phyloP scores from a whole-genome alignment of 2,329 filamentous ascomycete genomes.

The Metarhizium anisopliae region DNA sequence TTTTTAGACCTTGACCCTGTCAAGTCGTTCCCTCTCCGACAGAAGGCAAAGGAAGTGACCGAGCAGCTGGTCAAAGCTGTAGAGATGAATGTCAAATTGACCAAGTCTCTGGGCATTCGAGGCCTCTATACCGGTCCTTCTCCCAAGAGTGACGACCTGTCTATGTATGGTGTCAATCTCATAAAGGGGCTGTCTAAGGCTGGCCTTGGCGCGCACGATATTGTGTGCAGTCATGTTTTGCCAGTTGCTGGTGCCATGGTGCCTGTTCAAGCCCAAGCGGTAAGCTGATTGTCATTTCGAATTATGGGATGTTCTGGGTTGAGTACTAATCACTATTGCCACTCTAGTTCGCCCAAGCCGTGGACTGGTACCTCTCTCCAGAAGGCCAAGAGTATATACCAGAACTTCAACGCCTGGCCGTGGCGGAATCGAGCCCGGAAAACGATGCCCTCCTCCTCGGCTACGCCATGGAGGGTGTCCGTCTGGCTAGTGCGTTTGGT shows the following conservation, averaged over 20 bases:
- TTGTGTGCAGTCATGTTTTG: slow-evolving; percentile 62
- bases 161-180: slow-evolving; percentile 55
- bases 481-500: slow-evolving; percentile 55
- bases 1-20: slow-evolving; percentile 59
- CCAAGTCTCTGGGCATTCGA: slow-evolving; percentile 26
- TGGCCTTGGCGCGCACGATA: slow-evolving; percentile 53
- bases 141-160: slow-evolving; percentile 44
- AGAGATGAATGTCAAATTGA: slow-evolving; percentile 56
- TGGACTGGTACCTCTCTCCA: slow-evolving; percentile 62
- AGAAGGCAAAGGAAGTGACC: slow-evolving; percentile 47
- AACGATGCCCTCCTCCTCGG: slow-evolving; percentile 56
- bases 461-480: slow-evolving; percentile 64
- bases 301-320: too few species aligned
- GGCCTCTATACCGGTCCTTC: slow-evolving; percentile 42
- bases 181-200: slow-evolving; percentile 55
- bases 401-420: slow-evolving; percentile 52
- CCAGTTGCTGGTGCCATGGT: slow-evolving; percentile 59
- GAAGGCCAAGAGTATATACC: slow-evolving; percentile 46
- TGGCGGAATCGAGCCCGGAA: slow-evolving; percentile 42
- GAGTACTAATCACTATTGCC: neutral
- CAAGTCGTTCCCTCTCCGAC: slow-evolving; percentile 56
- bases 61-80: slow-evolving; percentile 52
- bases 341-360: slow-evolving; percentile 55
- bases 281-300: slow-evolving; percentile 23
- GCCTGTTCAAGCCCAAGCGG: slow-evolving; percentile 60